Conservation (phyloP, 768 basidiomycete genomes). For the Hericium alpestre region DNA sequence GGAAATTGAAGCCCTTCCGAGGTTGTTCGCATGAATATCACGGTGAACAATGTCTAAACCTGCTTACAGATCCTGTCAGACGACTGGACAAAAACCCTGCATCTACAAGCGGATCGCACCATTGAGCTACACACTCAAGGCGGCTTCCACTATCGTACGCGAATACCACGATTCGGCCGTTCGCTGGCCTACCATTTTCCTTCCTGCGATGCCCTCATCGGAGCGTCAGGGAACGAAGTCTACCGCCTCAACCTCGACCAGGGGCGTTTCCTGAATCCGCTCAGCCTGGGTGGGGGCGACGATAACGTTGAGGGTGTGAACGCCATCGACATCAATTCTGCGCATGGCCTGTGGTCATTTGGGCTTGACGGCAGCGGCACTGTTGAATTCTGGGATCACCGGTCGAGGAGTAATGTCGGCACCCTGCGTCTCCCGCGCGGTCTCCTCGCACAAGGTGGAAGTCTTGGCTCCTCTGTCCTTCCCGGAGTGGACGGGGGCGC, state of each 20-base stretch:
- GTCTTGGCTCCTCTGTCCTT: slow-evolving; percentile 20
- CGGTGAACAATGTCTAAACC: neutral
- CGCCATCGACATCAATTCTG: slow-evolving; percentile 83
- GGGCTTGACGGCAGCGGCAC: slow-evolving; percentile 81
- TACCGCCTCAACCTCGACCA: slow-evolving; percentile 93
- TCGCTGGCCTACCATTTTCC: slow-evolving; percentile 88
- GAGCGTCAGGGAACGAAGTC: slow-evolving; percentile 77
- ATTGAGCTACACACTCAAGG: slow-evolving; percentile 91
- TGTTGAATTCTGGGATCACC: slow-evolving; percentile 94
- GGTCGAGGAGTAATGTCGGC: slow-evolving; percentile 70
- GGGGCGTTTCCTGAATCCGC: slow-evolving; percentile 82
- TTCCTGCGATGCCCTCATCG: slow-evolving; percentile 82
- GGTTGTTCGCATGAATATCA: neutral
- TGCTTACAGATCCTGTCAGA: slow-evolving; percentile 73
- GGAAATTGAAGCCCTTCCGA: neutral
- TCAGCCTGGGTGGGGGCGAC: slow-evolving; percentile 43
- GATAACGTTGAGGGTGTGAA: slow-evolving; percentile 77
- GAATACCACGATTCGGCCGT: slow-evolving; percentile 92
- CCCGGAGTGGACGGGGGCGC: slow-evolving; percentile 26
- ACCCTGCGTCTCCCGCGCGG: slow-evolving; percentile 48
- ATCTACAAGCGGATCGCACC: slow-evolving; percentile 92
- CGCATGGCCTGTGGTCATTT: slow-evolving; percentile 82
- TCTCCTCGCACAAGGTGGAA: slow-evolving; percentile 35
- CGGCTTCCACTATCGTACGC: slow-evolving; percentile 83
- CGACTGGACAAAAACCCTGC: slow-evolving; percentile 98